Conservation (phyloP, 306 rosid species). For the Delonix regia region DNA sequence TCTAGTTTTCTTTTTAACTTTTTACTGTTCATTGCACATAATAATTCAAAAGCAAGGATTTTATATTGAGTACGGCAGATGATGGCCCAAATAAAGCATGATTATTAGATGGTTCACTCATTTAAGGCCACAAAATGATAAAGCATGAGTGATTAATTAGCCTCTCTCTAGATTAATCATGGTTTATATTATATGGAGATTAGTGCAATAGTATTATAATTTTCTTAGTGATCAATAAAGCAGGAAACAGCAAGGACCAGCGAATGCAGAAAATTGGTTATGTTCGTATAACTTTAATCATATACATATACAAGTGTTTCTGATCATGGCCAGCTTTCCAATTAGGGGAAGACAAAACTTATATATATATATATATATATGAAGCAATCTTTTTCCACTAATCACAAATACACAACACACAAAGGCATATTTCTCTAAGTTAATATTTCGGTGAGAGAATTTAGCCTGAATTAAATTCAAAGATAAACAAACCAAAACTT, state of each 20-base stretch:
- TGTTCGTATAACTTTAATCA: background rate
- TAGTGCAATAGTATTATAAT: background rate
- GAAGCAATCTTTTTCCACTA: too few relatives aligned
- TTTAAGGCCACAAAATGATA: background rate
- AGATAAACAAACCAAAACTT: too few relatives aligned
- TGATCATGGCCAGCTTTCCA: background rate
- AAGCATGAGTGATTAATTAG: background rate
- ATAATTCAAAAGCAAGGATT: background rate
- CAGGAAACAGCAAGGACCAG: background rate
- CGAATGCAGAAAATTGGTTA: background rate
- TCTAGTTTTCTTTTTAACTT: background rate
- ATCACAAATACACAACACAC: too few relatives aligned
- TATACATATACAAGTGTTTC: background rate
- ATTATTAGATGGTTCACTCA: constrained; percentile 16
- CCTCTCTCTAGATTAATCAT: too few relatives aligned
- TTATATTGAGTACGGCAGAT: background rate
- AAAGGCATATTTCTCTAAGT: too few relatives aligned
- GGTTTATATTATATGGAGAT: background rate
- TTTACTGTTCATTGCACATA: background rate
- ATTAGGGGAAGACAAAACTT: constrained; percentile 4
- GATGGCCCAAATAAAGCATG: background rate
- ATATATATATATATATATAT: too few relatives aligned
- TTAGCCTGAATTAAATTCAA: too few relatives aligned
- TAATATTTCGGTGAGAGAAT: too few relatives aligned
- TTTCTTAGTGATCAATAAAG: background rate